A percentile compares a stretch with the other conserved stretches of the same genome.
Evolutionary conservation across 306 rosid genomes (phyloP).

Genomic region (Parietaria judaica): DNA sequence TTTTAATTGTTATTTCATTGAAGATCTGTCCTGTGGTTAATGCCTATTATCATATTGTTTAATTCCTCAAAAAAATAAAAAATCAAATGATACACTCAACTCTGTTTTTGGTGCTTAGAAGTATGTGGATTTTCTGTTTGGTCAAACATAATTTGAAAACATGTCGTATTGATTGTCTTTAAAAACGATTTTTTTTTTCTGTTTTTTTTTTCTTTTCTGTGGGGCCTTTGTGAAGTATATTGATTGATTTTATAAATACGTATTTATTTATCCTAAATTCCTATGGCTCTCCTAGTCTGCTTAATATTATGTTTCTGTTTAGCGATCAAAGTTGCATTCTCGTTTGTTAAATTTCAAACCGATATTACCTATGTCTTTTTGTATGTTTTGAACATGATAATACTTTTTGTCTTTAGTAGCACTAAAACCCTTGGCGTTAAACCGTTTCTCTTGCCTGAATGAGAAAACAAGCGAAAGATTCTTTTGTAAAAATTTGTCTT

Average conservation of each 20-base stretch:
- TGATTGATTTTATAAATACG: background rate
- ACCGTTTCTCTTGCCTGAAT: background rate
- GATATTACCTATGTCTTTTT: too few relatives aligned
- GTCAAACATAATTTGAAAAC: background rate
- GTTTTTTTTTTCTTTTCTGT: background rate
- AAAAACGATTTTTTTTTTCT: background rate
- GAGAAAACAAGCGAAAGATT: background rate
- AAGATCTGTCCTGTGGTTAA: background rate
- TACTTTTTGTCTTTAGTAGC: too few relatives aligned
- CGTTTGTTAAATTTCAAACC: background rate
- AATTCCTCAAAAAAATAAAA: background rate
- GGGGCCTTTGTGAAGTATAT: background rate
- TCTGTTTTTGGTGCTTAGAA: conserved; percentile 3
- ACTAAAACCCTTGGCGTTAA: too few relatives aligned
- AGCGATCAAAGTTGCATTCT: background rate
- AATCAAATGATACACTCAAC: background rate
- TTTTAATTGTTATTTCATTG: background rate
- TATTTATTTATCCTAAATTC: background rate
- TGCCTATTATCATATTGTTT: background rate
- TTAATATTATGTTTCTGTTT: background rate
- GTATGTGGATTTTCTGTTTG: background rate
- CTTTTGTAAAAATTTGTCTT: too few relatives aligned
- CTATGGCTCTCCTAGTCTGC: background rate
- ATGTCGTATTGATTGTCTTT: background rate
- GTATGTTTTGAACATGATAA: too few relatives aligned